Conservation (phyloP, 2,329 filamentous ascomycete species). For the Rutstroemia sp. region DNA sequence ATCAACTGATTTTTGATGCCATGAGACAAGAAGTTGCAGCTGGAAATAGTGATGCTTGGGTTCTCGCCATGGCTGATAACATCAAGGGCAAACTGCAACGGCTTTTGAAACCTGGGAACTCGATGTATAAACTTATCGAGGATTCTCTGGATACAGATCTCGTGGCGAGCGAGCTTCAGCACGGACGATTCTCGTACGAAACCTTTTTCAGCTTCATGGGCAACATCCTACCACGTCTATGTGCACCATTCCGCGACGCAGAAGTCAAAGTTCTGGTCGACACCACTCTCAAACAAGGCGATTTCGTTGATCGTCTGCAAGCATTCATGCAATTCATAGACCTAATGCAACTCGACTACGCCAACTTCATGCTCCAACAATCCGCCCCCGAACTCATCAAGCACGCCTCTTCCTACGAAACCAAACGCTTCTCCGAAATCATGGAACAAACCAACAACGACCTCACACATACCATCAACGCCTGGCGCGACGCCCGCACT, state of each 20-base stretch:
- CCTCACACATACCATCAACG: slow-evolving; percentile 53
- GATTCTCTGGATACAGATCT: slow-evolving; percentile 69
- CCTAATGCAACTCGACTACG: slow-evolving; percentile 71
- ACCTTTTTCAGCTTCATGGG: slow-evolving; percentile 74
- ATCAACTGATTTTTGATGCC: slow-evolving; percentile 48
- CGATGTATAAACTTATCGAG: slow-evolving; percentile 66
- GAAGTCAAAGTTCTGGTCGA: slow-evolving; percentile 64
- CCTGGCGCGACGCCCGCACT: slow-evolving; percentile 57
- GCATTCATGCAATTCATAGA: slow-evolving; percentile 70
- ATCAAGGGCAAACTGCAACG: slow-evolving; percentile 66
- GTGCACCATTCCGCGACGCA: slow-evolving; percentile 71
- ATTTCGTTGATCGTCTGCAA: slow-evolving; percentile 69
- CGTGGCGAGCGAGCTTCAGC: slow-evolving; percentile 59
- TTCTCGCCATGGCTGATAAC: slow-evolving; percentile 62
- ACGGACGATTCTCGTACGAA: slow-evolving; percentile 72
- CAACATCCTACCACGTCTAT: slow-evolving; percentile 68
- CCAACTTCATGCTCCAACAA: slow-evolving; percentile 70
- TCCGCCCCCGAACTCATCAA: slow-evolving; percentile 65
- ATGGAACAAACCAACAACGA: slow-evolving; percentile 47
- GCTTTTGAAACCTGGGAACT: slow-evolving; percentile 62
- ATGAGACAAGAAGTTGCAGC: slow-evolving; percentile 57
- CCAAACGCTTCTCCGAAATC: slow-evolving; percentile 62
- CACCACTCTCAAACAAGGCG: slow-evolving; percentile 50
- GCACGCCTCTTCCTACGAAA: slow-evolving; percentile 65
- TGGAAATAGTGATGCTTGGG: slow-evolving; percentile 59